Evolutionary conservation across 345 rosid genomes (phyloP), one percentile per base, ranked within the genome.

Genomic region (Murraya koenigii): DNA sequence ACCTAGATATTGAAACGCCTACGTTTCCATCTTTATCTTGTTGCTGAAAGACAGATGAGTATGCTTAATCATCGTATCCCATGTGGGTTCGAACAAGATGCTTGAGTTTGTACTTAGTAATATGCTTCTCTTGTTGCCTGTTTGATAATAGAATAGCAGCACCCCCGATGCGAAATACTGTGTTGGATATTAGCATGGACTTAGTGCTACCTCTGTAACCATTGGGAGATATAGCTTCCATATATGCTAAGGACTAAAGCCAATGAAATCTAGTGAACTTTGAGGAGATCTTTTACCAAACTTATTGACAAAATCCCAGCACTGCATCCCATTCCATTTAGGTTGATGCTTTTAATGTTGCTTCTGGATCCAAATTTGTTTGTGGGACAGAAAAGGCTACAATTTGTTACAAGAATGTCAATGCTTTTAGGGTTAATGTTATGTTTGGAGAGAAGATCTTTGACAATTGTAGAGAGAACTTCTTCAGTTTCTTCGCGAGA

Each of bases 371-470:
- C 86, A 68, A 88, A 90, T 72, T 71, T 83, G 81, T 85, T 85
- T 28, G 89, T 84, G 15, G 94, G 91, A 83, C 93, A 88, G 72
- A 88, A 92, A 0, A 92, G 73, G 85, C 94, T 92, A 56, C 94
- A 92, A 80, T 92, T 92, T 19, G 91, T 87, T 72, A 92, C 89
- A 38, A 90, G 74, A 38, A 90, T 88, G 74, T 92, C 97, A 13
- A 90, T 88, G 78, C 80, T 81, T 79, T 76, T 78, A 19, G 91
- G 93, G 60, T 81, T 82, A 17, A 89, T 77, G 39, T 74, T 61
- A 81, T 88, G 88, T 71, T 86, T 86, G 67, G 81, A 39, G 59
- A 89, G 85, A 76, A 89, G 95, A 41, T 88, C 85, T 78, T 84
- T 36, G 0, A 89, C 87, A 0, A 86, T 7, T 19, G 87, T 71